Evolutionary conservation across 2,329 filamentous ascomycete genomes (phyloP).

Genomic region (Ascochyta pisi): DNA sequence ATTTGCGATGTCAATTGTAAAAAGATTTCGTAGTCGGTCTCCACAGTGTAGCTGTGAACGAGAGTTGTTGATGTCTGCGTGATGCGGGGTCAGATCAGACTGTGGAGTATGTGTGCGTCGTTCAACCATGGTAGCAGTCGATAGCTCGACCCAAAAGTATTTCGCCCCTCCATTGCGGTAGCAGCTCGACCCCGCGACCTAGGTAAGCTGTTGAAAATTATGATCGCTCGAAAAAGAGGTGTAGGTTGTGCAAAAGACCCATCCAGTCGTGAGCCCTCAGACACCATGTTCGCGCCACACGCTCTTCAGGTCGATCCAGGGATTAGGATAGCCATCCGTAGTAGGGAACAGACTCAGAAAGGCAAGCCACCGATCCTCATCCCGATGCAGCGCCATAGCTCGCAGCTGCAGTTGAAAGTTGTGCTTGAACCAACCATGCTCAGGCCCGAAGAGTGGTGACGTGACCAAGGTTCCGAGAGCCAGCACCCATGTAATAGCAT

Average conservation of each 20-base stretch:
- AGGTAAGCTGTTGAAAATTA: too few relatives aligned
- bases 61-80: background rate
- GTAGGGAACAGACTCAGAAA: constrained; percentile 21
- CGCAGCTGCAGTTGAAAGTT: constrained; percentile 21
- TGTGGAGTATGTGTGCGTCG: background rate
- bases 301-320: constrained; percentile 17
- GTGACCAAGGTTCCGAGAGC: constrained; percentile 28
- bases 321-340: constrained; percentile 16
- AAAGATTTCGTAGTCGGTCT: background rate
- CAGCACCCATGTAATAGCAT: constrained; percentile 27
- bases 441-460: constrained; percentile 15
- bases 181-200: background rate
- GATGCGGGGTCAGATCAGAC: background rate
- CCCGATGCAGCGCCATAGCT: constrained; percentile 16
- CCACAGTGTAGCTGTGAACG: background rate
- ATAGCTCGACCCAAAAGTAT: background rate
- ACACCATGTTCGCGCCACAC: constrained; percentile 7
- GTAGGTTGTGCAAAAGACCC: background rate
- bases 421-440: constrained; percentile 26
- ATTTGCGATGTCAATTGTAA: background rate
- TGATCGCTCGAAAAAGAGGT: too few relatives aligned
- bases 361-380: constrained; percentile 7
- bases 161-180: background rate
- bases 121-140: background rate
- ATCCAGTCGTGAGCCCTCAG: background rate